Conservation (phyloP, 2,329 filamentous ascomycete genomes). For the Calonectria crousiana region DNA sequence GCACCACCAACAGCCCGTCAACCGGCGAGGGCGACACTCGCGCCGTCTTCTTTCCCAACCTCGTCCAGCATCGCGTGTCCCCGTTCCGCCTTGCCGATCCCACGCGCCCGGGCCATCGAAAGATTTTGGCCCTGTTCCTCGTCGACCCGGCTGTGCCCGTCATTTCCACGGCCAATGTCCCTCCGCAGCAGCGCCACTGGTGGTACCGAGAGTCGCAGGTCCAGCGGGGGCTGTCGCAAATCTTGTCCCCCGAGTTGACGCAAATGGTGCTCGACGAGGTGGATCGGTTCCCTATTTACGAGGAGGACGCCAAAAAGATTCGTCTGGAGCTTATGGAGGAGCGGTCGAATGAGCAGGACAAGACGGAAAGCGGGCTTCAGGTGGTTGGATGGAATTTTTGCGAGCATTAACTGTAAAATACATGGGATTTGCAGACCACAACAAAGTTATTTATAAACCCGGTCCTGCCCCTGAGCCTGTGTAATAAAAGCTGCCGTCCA, state of each 20-base stretch:
- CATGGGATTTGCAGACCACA: neutral
- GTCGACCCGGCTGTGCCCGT: slow-evolving; percentile 66
- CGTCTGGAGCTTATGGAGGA: neutral
- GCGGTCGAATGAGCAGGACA: neutral
- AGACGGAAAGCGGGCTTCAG: neutral
- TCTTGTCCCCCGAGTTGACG: neutral
- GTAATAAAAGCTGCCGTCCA: too few species aligned
- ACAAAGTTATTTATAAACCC: neutral
- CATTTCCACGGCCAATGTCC: slow-evolving; percentile 58
- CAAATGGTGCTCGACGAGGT: neutral
- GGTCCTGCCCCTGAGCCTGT: too few species aligned
- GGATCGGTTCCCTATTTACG: neutral
- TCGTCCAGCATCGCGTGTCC: slow-evolving; percentile 63
- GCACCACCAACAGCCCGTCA: slow-evolving; percentile 47
- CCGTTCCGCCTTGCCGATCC: slow-evolving; percentile 65
- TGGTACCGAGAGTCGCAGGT: slow-evolving; percentile 36
- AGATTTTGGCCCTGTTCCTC: slow-evolving; percentile 71
- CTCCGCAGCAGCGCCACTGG: slow-evolving; percentile 58
- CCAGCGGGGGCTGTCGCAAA: neutral
- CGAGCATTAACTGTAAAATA: neutral
- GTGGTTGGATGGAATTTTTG: neutral
- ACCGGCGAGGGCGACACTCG: slow-evolving; percentile 51
- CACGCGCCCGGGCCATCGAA: slow-evolving; percentile 66
- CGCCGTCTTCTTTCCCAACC: slow-evolving; percentile 68
- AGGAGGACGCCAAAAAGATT: neutral